phyloP scores from a whole-genome alignment of 2,329 filamentous ascomycete species.

The Fusarium sp. region DNA sequence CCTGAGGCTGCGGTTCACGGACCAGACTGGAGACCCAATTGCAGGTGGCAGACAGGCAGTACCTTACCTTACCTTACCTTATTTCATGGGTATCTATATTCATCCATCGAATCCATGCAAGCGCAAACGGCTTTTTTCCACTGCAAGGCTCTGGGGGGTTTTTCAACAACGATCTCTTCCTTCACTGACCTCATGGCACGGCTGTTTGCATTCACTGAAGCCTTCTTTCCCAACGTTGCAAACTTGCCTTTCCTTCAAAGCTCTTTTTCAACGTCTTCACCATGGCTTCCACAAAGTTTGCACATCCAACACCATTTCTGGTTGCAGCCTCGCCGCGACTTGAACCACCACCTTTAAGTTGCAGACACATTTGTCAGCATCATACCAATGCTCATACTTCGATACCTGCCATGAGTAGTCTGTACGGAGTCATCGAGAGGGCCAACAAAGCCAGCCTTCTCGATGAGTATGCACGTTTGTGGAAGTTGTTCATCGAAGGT shows the following conservation, averaged over 20 bases:
- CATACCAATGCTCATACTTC: background rate
- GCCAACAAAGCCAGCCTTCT: constrained; percentile 31
- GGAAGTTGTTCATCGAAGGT: constrained; percentile 28
- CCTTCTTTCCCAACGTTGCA: background rate
- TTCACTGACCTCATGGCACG: background rate
- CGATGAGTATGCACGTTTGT: background rate
- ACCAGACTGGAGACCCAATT: constrained; percentile 16
- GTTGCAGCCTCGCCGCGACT: constrained; percentile 7
- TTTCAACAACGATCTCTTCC: constrained; percentile 1
- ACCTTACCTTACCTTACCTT: background rate
- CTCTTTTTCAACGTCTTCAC: background rate
- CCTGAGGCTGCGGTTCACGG: constrained; percentile 25
- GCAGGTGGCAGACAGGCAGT: background rate
- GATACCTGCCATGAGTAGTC: constrained; percentile 6
- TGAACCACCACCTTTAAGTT: background rate
- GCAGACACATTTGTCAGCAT: constrained; percentile 3
- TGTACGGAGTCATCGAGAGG: constrained; percentile 28
- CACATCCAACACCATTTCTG: constrained; percentile 15
- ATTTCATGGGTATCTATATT: constrained; percentile 18
- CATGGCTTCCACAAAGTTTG: constrained; percentile 27
- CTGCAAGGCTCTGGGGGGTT: background rate
- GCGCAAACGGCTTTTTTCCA: constrained; percentile 17
- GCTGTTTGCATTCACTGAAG: constrained; percentile 1
- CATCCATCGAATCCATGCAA: constrained; percentile 12
- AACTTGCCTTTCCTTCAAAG: background rate